Evolutionary conservation across 2,329 filamentous ascomycete species (phyloP), one percentile per base, ranked within the genome.

Genomic region (Stachybotrys elegans): DNA sequence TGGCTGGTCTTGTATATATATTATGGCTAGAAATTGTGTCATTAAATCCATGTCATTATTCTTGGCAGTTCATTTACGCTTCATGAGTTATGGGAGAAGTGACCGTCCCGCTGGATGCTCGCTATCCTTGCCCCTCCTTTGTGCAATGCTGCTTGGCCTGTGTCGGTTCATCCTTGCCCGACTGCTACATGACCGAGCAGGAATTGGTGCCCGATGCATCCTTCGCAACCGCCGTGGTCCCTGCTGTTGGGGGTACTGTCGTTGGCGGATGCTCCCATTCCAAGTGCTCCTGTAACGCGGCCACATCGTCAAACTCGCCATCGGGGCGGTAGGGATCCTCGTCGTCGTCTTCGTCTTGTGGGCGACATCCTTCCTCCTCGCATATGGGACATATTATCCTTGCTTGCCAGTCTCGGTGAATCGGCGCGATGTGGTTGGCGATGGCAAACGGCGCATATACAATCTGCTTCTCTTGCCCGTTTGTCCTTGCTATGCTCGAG

Each of bases 401-500:
- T 3, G 76, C 71, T 46, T 70, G 66, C 72, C 75, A 81, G 49
- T 75, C 75, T 36, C 73, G 71, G 8, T 62, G 58, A 16, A 61
- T 58, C 3, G 77, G 77, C 23, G 72, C 65, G 22, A 75, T 60
- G 56, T 82, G 78, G 57, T 78, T 81, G 23, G 76, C 76, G 36
- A 82, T 72, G 25, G 74, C 77, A 20, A 81, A 59, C 3, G 78
- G 76, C 34, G 77, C 72, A 52, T 78, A 81, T 1, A 82, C 67
- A 22, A 81, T 58, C 17, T 65, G 68, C 59, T 78, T 79, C 43
- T 71, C 65, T 43, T 66, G 63, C 9, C 65, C 62, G 4, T 55
- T 62, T n/a, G 67, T 66, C 13, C 61, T 46, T 2, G 65, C 61
- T 27, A 68, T 63, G 1, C 69, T 75, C 1, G 63, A 68, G 9